phyloP scores from a whole-genome alignment of 2,329 filamentous ascomycete genomes.

The Venturia aucupariae region DNA sequence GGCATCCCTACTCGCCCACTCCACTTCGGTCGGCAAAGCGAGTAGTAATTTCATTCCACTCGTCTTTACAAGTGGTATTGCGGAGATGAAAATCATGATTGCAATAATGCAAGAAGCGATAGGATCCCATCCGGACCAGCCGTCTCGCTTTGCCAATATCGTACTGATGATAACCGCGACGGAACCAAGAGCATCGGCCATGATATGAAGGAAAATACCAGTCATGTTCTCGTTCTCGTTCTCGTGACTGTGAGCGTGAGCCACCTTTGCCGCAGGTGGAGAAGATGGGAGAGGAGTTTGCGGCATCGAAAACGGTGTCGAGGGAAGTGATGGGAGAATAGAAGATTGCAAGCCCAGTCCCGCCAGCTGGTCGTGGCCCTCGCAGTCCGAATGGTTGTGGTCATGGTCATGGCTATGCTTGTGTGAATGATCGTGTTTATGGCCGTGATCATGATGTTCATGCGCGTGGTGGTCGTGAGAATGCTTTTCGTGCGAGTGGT shows the following conservation, averaged over 20 bases:
- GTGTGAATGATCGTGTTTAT: constrained; percentile 22
- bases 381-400: constrained; percentile 96
- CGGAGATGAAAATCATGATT: constrained; percentile 83
- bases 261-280: constrained; percentile 13
- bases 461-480: constrained; percentile 23
- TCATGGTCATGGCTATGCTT: constrained; percentile 53
- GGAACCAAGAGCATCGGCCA: constrained; percentile 90
- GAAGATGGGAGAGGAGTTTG: constrained; percentile 16
- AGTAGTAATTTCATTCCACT: constrained; percentile 77
- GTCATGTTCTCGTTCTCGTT: constrained; percentile 97
- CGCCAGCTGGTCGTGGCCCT: constrained; percentile 15
- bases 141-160: constrained; percentile 72
- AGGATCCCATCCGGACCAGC: constrained; percentile 92
- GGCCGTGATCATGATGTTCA: constrained; percentile 22
- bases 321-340: constrained; percentile 28
- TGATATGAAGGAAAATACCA: constrained; percentile 90
- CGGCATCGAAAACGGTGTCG: constrained; percentile 15
- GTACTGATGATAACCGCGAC: constrained; percentile 92
- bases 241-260: constrained; percentile 38
- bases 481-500: constrained; percentile 29
- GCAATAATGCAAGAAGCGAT: constrained; percentile 91
- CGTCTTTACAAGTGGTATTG: constrained; percentile 76
- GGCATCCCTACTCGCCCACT: constrained; percentile 80
- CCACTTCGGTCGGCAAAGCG: constrained; percentile 72
- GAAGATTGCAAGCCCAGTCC: constrained; percentile 32